Conservation (phyloP, 2,329 filamentous ascomycete species). For the Colletotrichum sp. region DNA sequence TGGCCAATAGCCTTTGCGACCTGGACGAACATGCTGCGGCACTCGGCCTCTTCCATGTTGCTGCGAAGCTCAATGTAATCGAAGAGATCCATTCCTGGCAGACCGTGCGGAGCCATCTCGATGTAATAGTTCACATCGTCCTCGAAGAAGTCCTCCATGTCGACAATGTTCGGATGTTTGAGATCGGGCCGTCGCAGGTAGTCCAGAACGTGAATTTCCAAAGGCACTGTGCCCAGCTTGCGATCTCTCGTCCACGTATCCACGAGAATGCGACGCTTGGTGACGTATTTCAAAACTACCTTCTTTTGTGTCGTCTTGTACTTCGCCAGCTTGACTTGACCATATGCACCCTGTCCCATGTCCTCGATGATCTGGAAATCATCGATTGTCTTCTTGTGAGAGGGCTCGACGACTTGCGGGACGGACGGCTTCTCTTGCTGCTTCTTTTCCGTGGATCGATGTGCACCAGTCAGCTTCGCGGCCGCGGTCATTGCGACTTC, state of each 20-base stretch:
- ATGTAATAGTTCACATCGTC: slow-evolving; percentile 97
- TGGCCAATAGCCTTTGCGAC: slow-evolving; percentile 90
- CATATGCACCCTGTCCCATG: slow-evolving; percentile 98
- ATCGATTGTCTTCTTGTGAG: slow-evolving; percentile 79
- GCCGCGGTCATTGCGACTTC: slow-evolving; percentile 61
- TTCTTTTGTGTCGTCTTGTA: slow-evolving; percentile 83
- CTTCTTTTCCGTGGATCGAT: slow-evolving; percentile 36
- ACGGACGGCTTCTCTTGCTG: slow-evolving; percentile 35
- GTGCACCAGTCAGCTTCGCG: slow-evolving; percentile 53
- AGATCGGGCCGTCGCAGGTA: slow-evolving; percentile 80
- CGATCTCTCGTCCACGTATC: slow-evolving; percentile 98
- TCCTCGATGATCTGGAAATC: slow-evolving; percentile 95
- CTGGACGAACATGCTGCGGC: slow-evolving; percentile 92
- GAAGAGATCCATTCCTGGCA: slow-evolving; percentile 98
- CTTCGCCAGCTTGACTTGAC: slow-evolving; percentile 92
- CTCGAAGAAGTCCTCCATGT: slow-evolving; percentile 77
- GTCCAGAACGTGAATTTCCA: slow-evolving; percentile 97
- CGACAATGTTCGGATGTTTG: slow-evolving; percentile 72
- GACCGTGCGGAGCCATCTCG: slow-evolving; percentile 93
- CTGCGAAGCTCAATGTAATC: slow-evolving; percentile 97
- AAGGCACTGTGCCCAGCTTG: slow-evolving; percentile 87
- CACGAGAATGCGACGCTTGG: slow-evolving; percentile 93
- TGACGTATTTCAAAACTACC: slow-evolving; percentile 96
- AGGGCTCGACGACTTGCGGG: slow-evolving; percentile 40
- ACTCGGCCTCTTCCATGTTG: slow-evolving; percentile 96